Conservation (phyloP, 2,329 filamentous ascomycete species). For the Lecanicillium sp. region DNA sequence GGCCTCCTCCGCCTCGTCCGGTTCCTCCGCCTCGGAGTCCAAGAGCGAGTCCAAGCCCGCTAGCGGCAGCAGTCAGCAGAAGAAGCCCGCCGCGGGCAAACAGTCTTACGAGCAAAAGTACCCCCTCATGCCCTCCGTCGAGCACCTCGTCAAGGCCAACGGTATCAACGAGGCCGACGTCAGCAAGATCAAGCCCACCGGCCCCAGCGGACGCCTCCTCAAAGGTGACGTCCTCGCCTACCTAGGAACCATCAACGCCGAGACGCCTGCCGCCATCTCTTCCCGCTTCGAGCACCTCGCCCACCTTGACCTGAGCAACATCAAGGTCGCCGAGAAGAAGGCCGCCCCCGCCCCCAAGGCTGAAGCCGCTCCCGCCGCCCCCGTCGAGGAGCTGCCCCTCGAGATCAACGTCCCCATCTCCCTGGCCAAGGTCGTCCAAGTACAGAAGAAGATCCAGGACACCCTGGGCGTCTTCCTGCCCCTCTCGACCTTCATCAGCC, state of each 20-base stretch:
- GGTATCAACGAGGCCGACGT: conserved; percentile 70
- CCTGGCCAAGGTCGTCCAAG: conserved; percentile 68
- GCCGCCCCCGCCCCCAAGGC: conserved; percentile 32
- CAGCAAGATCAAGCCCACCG: conserved; percentile 77
- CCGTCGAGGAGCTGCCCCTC: conserved; percentile 39
- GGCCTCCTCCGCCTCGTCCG: conserved; percentile 17
- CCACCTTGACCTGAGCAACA: conserved; percentile 91
- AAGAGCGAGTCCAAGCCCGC: conserved; percentile 28
- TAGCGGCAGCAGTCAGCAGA: conserved; percentile 23
- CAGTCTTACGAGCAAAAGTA: conserved; percentile 60
- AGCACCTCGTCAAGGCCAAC: conserved; percentile 72
- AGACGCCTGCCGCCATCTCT: conserved; percentile 66
- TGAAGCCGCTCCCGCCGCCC: conserved; percentile 33
- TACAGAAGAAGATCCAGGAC: conserved; percentile 73
- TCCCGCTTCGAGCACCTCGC: conserved; percentile 66
- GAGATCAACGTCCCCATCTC: conserved; percentile 71
- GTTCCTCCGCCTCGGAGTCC: conserved; percentile 16
- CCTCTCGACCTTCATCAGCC: conserved; percentile 77
- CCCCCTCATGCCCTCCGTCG: conserved; percentile 76
- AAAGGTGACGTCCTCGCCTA: conserved; percentile 95
- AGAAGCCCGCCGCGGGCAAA: conserved; percentile 30
- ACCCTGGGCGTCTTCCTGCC: conserved; percentile 76
- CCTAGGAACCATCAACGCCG: conserved; percentile 67
- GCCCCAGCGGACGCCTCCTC: conserved; percentile 79
- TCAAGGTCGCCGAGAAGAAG: conserved; percentile 66